Percentiles rank a stretch among this genome's conserved stretches.
These are phyloP conservation scores for Flaveria floridana DNA, from an alignment of 140 eudicot genomes.

Conservation along the genomic window DNA sequence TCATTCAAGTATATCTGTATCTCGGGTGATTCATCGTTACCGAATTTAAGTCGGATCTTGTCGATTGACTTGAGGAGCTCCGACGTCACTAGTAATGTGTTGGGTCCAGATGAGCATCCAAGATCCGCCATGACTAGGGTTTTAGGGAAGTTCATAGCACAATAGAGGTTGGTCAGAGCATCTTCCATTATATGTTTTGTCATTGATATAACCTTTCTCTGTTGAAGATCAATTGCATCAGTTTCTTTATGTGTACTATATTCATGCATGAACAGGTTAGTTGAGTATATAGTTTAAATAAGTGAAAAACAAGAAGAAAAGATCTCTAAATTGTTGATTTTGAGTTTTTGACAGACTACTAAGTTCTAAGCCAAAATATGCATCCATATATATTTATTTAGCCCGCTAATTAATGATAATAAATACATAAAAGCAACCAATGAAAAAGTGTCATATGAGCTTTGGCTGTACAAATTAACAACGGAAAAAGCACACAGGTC, in stretches of 20 bases:
- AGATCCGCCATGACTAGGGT: conserved; percentile 58
- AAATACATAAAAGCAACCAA: no score
- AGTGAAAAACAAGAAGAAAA: no score
- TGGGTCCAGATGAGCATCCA: conserved; percentile 84
- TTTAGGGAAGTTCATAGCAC: conserved; percentile 31
- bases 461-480: no score
- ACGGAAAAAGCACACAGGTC: no score
- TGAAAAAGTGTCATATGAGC: no score
- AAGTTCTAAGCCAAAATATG: no score
- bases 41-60: conserved; percentile 19
- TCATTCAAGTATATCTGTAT: conserved; percentile 57
- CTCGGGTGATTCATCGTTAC: conserved; percentile 38
- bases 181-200: conserved; percentile 50
- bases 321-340: no score
- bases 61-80: conserved; percentile 40
- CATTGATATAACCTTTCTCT: conserved; percentile 51
- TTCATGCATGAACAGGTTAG: not conserved
- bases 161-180: conserved; percentile 44
- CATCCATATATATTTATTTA: no score
- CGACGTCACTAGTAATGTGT: conserved; percentile 39
- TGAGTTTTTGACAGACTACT: no score
- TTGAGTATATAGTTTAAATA: no score
- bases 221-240: not conserved
- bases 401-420: no score
- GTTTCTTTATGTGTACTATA: not conserved